Base-by-base conservation (phyloP, 345 rosid species). In the Euphorbia tirucalli region DNA sequence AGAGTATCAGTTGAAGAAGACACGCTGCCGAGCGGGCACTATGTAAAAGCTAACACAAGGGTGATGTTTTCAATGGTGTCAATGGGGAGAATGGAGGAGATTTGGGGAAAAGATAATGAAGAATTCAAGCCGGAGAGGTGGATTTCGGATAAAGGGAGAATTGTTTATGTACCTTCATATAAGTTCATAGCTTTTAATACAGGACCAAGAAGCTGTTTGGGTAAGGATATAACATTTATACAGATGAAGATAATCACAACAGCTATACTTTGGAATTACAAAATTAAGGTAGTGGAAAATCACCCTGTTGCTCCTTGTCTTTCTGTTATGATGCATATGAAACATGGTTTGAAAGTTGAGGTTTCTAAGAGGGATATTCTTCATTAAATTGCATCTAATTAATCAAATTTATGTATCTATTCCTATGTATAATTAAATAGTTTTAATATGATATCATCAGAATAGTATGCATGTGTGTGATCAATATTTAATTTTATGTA, bases 51-150 rank as follows among this genome's bases (percentile, higher is more conserved):
- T n/a, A 88, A 92, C 16, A 88, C 83, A 68, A 85, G 87, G 46
- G 86, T 90, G 0, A 78, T 94, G 25, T 88, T 87, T 32, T 83
- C 83, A 24, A 84, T 90, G 1, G 86, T 90, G 27, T 88, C 92
- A 7, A 88, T 92, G 96, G 97, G 92, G 46, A 87, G 96, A 73
- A 88, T 90, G 93, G 83, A 84, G 73, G 76, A 41, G 2, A 69
- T 92, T 30, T 92, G 93, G 97, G 96, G 97, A 1, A 35, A 81
- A 58, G 87, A 92, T 50, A 77, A 86, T 76, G 64, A 75, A 4
- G 85, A 90, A 71, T 92, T 92, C 55, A 85, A 83, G 55, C 78
- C 73, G 0, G 78, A 74, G 68, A 68, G 78, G 30, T 74, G 78
- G 78, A 52, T 74, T 61, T 59, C 50, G 0, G 61, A 74, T 27